Base-by-base conservation (phyloP, 192 early-diverging fungal genomes). In the Chytriomyces sp. region DNA sequence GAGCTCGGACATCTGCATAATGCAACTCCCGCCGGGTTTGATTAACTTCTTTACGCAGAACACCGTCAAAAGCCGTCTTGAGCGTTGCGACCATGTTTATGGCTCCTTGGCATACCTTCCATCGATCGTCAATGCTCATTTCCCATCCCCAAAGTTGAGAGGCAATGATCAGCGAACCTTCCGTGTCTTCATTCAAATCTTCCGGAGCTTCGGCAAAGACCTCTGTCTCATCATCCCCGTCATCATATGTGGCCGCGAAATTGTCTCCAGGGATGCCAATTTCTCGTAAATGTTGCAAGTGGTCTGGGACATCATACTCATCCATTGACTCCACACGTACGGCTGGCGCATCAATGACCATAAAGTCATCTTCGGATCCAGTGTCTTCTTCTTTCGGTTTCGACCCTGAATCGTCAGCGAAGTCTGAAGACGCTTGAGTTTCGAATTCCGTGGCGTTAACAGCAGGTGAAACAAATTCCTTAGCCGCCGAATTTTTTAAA, bases 301-400 rank as follows among this genome's bases (percentile, higher is more conserved):
- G 59, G n/a, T 82, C 82, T 10, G 80, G 13, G 18, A 50, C 64
- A 23, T 73, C 63, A 57, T 71, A 26, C 23, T 82, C 80, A 28
- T 83, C 82, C n/a, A 84, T 63, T 64, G 84, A 78, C n/a, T 82
- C 82, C 6, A 64, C 13, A 67, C 84, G 65, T 20, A 82, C 82
- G 20, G 8, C 11, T 45, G 23, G 61, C 16, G 18, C 18, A 45
- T 61, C 61, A 18, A 26, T 45, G 7, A 9, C 61, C 8, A 64
- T 8, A 35, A 64, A 20, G 24, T 48, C 74, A 61, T 74, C 20
- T 49, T 74, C 72, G 9, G 35, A 35, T 35, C 35, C 35, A 35
- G 35, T 35, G 9, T 68, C 67, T 23, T 13, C 18, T 28, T 28
- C 63, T 18, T 28, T 64, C 13, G 63, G 11, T 24, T 28, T 26